Base-by-base conservation (phyloP, 1,284 basidiomycete genomes). In the Melampsora americana region DNA sequence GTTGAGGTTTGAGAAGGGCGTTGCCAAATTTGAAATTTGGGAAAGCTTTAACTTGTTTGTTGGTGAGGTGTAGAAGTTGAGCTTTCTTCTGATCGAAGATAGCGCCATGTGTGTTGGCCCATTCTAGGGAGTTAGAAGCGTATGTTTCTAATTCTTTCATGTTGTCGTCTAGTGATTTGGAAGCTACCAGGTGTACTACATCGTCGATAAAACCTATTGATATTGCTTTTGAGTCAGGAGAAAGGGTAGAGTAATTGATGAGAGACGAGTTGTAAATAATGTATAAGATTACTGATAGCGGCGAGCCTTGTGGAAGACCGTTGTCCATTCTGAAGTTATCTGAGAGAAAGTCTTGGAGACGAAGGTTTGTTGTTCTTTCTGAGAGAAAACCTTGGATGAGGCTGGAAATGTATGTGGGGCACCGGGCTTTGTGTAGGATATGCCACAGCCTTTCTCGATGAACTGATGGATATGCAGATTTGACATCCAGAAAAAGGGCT, bases 301-400 rank as follows among this genome's bases (percentile, higher is more conserved):
- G 68, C 1, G 53, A 69, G 7, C 68, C 68, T 39, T 69, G 68
- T 3, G 68, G 68, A 14, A 69, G 53, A 9, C 68, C 68, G 23
- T 53, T 5, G 0, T 28, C 32, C 1, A 68, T 53, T 5, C 16
- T 14, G 7, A 68, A 68, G 0, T 23, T 11, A 0, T 28, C 2
- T 26, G 66, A 67, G 12, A 32, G 16, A 14, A 2, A 67, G 12
- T 67, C 66, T 2, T 14, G 20, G 1, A 67, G 5, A 23, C 66
- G 20, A n/a, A 67, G 46, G 20, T 35, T 26, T 12, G 66, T 67
- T 14, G n/a, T 30, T 0, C 35, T 12, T 2, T n/a, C 23, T 0
- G 12, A 2, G 7, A 28, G 14, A 20, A 68, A 44, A 28, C 18
- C 44, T 5, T 26, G 39, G 16, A 68, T 42, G 16, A 53, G 32